These are phyloP conservation scores for Colletotrichum lini DNA, from an alignment of 2,329 filamentous ascomycete genomes.

Conservation along the genomic window DNA sequence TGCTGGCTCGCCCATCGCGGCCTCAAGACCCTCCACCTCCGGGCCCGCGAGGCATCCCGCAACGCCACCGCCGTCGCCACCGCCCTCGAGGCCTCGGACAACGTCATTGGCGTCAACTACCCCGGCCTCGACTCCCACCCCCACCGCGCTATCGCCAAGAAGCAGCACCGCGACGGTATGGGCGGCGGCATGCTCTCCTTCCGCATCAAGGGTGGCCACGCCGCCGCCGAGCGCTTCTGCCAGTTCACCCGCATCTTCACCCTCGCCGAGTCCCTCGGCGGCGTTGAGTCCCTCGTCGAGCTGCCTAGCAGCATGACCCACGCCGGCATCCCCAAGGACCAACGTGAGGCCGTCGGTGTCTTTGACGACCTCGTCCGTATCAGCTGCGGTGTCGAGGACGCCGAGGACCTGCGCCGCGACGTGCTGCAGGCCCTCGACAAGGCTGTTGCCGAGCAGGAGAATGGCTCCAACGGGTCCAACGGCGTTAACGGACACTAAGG, in stretches of 20 bases:
- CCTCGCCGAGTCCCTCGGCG: conserved; percentile 91
- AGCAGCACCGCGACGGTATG: conserved; percentile 94
- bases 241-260: conserved; percentile 91
- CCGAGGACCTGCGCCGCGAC: conserved; percentile 85
- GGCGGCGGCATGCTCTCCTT: conserved; percentile 98
- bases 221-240: conserved; percentile 93
- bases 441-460: conserved; percentile 65
- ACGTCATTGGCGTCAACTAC: conserved; percentile 95
- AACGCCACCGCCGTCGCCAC: conserved; percentile 86
- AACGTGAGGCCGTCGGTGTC: conserved; percentile 93
- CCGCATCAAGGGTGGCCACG: conserved; percentile 88
- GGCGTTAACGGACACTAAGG: conserved; percentile 48
- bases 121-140: conserved; percentile 91
- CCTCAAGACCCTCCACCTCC: conserved; percentile 95
- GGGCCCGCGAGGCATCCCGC: conserved; percentile 84
- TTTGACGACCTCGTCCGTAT: conserved; percentile 95
- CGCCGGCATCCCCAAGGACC: conserved; percentile 90
- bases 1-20: conserved; percentile 98
- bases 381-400: conserved; percentile 95
- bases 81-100: conserved; percentile 82
- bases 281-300: conserved; percentile 92
- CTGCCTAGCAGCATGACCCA: conserved; percentile 98
- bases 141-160: conserved; percentile 85
- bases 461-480: conserved; percentile 46
- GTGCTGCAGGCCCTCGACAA: conserved; percentile 86